Evolutionary conservation across 2,329 filamentous ascomycete genomes (phyloP), one percentile per base, ranked within the genome.

Genomic region (Aspergillus oerlinghausenensis): DNA sequence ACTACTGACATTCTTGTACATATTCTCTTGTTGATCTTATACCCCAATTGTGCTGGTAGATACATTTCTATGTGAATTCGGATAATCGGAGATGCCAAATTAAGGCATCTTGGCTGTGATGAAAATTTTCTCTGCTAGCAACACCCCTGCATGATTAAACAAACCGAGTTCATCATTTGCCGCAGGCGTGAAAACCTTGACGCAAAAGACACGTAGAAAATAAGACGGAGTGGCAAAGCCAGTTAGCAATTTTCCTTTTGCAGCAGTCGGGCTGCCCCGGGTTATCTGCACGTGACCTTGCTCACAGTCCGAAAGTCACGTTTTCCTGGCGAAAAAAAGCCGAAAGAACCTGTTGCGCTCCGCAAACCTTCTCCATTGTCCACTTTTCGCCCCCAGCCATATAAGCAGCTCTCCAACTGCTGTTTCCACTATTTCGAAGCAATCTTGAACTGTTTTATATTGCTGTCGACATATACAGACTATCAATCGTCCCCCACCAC

Each of bases 301-400:
- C 23, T 29, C 29, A 35, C 50, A 26, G 25, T 19, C 40, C 19
- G 51, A 56, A 48, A 48, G 61, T 65, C 63, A 65, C 63, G 63
- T 63, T 63, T 63, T 61, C 58, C 52, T 50, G 57, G 55, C 55
- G 59, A 60, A 64, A 65, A 64, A 64, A 62, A 59, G 54, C 57
- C 55, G 59, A 60, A 60, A 61, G 54, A 55, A 51, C 58, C 55
- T 57, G 60, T 59, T 60, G 58, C 55, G 54, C 57, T 57, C 58
- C 52, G 54, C 51, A 56, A 40, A 55, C 17, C 50, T 57, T 57
- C 58, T 58, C 57, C 55, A 55, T 60, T 55, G 47, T 40, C 49
- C 42, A 55, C 61, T 57, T 55, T 60, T 58, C 40, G 43, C 38
- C 50, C 29, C 32, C 55, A 35, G 38, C 25, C 32, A 50, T 29